Evolutionary conservation across 768 basidiomycete genomes (phyloP), one percentile per base, ranked within the genome.

Genomic region (Lactarius sanguifluus): DNA sequence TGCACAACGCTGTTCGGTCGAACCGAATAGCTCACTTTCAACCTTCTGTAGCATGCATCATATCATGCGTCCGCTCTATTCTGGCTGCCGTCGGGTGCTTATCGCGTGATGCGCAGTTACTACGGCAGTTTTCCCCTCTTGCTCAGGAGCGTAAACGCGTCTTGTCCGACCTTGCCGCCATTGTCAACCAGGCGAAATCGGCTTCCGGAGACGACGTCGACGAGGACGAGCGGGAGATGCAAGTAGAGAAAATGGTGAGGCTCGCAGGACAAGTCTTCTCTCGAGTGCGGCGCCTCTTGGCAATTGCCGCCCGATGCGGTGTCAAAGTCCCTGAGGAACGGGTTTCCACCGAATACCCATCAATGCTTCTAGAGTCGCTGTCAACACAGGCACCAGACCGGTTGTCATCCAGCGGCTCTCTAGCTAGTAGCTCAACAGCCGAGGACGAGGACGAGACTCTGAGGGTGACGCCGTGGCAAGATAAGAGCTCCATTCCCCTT

Each of bases 31-130:
- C 87, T 2, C 96, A 98, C 77, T 96, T 94, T 72, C 93, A 95
- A 73, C 95, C 96, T 7, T 90, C 94, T 3, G 93, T 96, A 0
- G 96, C 95, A 16, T 95, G 89, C 76, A 90, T 98, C 66, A 95
- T 99, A 71, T 94, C 94, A 15, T 93, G 92, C 62, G 94, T 98
- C 57, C 90, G 96, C 38, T 86, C 89, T 34, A 89, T 96, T 20
- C 83, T 99, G 54, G 85, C 88, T 34, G 85, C 89, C 13, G 88
- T 93, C 18, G 91, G 91, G 65, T 96, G 93, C 63, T 81, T 97
- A 28, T 86, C 88, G 47, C 88, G 92, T 55, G 93, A 96, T 69
- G 89, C 93, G 1, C 82, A 83, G 0, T 77, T 91, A 25, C 82
- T 99, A 23, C 85, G 82, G 69, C 81, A 79, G 56, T 87, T 86